Evolutionary conservation across 2,329 filamentous ascomycete genomes (phyloP).

Genomic region (Botrytis pseudocinerea): DNA sequence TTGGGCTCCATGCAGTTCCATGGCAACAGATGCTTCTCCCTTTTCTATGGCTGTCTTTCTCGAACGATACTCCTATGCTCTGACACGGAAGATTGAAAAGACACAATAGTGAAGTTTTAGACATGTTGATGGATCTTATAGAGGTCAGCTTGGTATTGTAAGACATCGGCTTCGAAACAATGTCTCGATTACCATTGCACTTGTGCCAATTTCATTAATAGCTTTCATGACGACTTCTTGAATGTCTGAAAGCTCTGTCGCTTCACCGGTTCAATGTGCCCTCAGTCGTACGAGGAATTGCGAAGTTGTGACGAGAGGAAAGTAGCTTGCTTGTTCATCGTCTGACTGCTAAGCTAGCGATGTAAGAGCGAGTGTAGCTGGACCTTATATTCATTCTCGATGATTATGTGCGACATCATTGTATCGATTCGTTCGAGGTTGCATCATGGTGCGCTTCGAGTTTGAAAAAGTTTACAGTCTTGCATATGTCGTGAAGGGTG

Average conservation of each 20-base stretch:
- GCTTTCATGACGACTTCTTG: neutral
- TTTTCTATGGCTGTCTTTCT: neutral
- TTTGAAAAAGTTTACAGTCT: neutral
- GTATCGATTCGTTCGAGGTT: neutral
- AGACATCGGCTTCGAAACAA: slow-evolving; percentile 12
- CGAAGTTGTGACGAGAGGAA: neutral
- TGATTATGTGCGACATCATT: neutral
- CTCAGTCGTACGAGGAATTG: neutral
- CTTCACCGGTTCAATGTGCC: neutral
- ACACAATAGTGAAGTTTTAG: slow-evolving; percentile 1
- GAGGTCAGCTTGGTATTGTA: neutral
- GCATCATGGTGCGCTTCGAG: neutral
- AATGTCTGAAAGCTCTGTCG: neutral
- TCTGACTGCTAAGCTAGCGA: neutral
- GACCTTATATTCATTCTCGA: neutral
- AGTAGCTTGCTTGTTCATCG: neutral
- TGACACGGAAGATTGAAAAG: neutral
- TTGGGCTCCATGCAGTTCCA: slow-evolving; percentile 18
- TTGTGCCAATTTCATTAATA: neutral
- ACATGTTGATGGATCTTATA: neutral
- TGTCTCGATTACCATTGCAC: slow-evolving; percentile 2
- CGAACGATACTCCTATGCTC: neutral
- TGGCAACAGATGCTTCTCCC: neutral
- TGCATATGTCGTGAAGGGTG: neutral
- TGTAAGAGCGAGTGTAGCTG: neutral